These are phyloP conservation scores for Isatis lusitanica DNA, from an alignment of 441 rosid species.

Conservation along the genomic window DNA sequence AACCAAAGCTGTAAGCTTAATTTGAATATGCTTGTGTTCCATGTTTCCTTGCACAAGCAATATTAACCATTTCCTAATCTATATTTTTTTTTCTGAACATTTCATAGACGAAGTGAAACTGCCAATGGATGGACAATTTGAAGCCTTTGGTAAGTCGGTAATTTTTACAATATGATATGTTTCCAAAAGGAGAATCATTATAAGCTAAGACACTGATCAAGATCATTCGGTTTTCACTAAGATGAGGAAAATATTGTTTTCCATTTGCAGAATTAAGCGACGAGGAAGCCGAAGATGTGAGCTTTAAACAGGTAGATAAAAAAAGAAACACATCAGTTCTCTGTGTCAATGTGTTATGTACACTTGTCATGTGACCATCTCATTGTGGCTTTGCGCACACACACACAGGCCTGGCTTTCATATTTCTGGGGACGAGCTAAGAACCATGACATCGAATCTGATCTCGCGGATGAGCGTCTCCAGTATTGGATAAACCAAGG, in stretches of 20 bases:
- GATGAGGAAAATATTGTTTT: neutral
- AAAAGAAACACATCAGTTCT: neutral
- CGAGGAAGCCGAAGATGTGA: conserved; percentile 83
- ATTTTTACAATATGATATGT: neutral
- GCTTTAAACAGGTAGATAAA: conserved; percentile 73
- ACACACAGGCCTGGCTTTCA: conserved; percentile 60
- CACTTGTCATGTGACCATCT: conserved; percentile 10
- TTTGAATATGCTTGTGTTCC: neutral
- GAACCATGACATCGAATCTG: conserved; percentile 66
- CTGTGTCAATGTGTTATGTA: neutral
- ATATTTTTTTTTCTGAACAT: neutral
- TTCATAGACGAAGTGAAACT: conserved; percentile 66
- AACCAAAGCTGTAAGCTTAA: conserved; percentile 5
- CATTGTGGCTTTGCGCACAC: neutral
- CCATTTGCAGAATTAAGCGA: conserved; percentile 66
- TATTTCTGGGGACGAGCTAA: conserved; percentile 74
- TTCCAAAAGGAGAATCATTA: neutral
- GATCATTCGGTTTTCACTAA: neutral
- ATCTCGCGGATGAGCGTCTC: conserved; percentile 71
- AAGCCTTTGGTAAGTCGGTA: conserved; percentile 70
- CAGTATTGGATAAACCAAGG: conserved; percentile 54
- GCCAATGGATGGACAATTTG: conserved; percentile 71
- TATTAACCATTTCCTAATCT: neutral
- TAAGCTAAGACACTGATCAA: neutral
- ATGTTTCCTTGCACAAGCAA: neutral